phyloP scores from a whole-genome alignment of 2,329 filamentous ascomycete species.

The Paraconiothyrium brasiliense region DNA sequence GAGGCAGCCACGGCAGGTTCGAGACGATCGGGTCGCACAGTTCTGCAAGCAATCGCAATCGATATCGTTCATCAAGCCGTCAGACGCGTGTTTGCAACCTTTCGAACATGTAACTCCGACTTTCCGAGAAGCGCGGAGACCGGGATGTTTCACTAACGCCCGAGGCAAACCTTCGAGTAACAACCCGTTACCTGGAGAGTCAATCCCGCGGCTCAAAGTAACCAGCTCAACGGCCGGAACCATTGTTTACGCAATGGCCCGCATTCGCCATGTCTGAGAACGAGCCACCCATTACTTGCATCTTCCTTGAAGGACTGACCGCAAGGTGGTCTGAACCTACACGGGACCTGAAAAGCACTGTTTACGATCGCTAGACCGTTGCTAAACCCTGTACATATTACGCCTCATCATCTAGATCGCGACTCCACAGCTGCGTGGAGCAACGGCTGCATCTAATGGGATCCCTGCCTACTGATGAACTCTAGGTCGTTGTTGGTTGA shows the following conservation, averaged over 20 bases:
- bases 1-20: no score
- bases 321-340: not conserved
- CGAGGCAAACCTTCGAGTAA: not conserved
- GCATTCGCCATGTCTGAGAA: constrained; percentile 13
- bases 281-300: not conserved
- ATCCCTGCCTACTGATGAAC: not conserved
- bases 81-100: no score
- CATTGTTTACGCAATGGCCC: not conserved
- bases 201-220: not conserved
- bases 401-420: not conserved
- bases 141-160: not conserved
- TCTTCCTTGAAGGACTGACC: not conserved
- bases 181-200: not conserved
- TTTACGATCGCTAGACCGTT: constrained; percentile 5
- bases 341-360: not conserved
- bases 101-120: no score
- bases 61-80: no score
- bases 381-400: constrained; percentile 3
- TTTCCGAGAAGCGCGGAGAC: not conserved
- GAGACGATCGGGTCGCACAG: no score
- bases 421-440: constrained; percentile 12
- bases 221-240: not conserved
- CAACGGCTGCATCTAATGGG: constrained; percentile 2
- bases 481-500: not conserved
- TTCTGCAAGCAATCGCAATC: no score